These are phyloP conservation scores for Schizosaccharomyces lindneri DNA, from an alignment of 805 yeast genomes.

Conservation along the genomic window DNA sequence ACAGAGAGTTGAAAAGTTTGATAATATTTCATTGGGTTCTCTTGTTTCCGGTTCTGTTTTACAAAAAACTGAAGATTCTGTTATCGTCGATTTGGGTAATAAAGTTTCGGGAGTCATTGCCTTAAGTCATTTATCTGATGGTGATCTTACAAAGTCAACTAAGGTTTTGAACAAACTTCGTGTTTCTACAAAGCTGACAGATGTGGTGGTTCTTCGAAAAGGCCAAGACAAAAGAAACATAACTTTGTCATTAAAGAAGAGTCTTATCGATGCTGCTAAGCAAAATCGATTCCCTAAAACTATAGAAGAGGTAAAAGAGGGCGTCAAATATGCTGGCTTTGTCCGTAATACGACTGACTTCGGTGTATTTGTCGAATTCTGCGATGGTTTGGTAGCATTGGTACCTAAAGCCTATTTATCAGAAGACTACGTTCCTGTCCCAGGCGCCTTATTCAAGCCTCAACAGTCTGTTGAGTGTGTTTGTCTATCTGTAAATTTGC, in stretches of 20 bases:
- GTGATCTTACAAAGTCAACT: constrained; percentile 48
- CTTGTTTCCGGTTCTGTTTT: constrained; percentile 26
- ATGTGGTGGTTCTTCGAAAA: constrained; percentile 42
- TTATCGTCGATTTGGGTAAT: constrained; percentile 31
- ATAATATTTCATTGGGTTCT: constrained; percentile 32
- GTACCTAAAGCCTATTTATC: constrained; percentile 38
- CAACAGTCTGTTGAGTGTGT: constrained; percentile 48
- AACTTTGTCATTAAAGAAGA: constrained; percentile 36
- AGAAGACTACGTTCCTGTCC: constrained; percentile 28
- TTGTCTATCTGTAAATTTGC: constrained; percentile 42
- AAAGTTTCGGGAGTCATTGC: constrained; percentile 45
- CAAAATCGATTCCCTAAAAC: constrained; percentile 27
- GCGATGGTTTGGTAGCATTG: constrained; percentile 57
- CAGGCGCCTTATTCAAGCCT: constrained; percentile 31
- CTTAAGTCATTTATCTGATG: constrained; percentile 56
- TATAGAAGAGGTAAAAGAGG: constrained; percentile 32
- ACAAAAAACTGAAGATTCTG: constrained; percentile 52
- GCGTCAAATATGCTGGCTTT: constrained; percentile 39
- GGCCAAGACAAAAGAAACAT: constrained; percentile 36
- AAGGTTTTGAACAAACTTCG: constrained; percentile 33
- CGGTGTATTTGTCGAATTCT: constrained; percentile 70
- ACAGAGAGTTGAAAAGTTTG: constrained; percentile 17
- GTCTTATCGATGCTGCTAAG: constrained; percentile 41
- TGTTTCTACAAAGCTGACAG: constrained; percentile 35
- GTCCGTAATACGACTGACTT: constrained; percentile 50